phyloP scores from a whole-genome alignment of 371 early-diverging fungal genomes.

The Pancytospora philotis region DNA sequence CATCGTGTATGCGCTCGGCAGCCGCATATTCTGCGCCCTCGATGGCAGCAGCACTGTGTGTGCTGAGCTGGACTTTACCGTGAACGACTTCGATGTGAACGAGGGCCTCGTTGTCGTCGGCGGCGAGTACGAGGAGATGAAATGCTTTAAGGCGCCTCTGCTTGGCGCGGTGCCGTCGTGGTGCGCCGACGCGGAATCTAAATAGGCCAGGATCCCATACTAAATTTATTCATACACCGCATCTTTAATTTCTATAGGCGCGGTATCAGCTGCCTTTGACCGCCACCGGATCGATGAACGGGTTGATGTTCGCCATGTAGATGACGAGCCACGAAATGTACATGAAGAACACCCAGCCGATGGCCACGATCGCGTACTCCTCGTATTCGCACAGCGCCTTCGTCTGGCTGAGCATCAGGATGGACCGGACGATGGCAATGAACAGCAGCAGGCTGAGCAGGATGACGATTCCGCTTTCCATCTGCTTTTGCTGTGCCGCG shows the following conservation, averaged over 20 bases:
- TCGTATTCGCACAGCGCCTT: constrained; percentile 11
- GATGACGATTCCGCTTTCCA: constrained; percentile 14
- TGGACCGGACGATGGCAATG: not conserved
- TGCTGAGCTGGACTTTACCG: constrained; percentile 74
- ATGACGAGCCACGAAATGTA: constrained; percentile 49
- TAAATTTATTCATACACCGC: too few species aligned
- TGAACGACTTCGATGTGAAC: constrained; percentile 73
- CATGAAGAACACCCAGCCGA: constrained; percentile 37
- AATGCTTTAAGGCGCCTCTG: constrained; percentile 75
- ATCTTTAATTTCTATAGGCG: not conserved
- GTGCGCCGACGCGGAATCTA: too few species aligned
- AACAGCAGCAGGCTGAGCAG: not conserved
- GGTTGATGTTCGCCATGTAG: constrained; percentile 48
- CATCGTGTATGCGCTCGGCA: constrained; percentile 73
- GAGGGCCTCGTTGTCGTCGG: constrained; percentile 82
- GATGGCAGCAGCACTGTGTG: constrained; percentile 71
- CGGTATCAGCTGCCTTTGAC: not conserved
- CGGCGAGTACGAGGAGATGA: constrained; percentile 80
- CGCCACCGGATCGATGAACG: constrained; percentile 37
- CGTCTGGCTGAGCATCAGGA: not conserved
- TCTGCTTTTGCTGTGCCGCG: not conserved
- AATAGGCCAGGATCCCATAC: too few species aligned
- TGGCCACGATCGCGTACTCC: constrained; percentile 33
- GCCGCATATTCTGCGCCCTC: constrained; percentile 81
- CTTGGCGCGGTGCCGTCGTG: constrained; percentile 86